Evolutionary conservation across 768 basidiomycete species (phyloP).

Genomic region (Arthromyces matolae): DNA sequence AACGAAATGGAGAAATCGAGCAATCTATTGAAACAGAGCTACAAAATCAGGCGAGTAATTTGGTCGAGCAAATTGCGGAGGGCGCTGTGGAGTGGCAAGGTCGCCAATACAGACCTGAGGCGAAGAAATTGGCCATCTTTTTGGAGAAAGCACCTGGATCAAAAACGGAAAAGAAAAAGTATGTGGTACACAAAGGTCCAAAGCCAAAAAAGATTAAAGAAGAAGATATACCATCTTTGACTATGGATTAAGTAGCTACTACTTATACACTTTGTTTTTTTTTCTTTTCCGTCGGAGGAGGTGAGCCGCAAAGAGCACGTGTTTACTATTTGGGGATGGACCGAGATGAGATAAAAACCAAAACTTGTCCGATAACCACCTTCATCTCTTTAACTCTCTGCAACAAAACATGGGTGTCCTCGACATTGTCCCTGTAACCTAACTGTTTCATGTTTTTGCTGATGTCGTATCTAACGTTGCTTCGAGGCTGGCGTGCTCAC

Average conservation of each 20-base stretch:
- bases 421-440: constrained; percentile 80
- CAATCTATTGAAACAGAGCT: neutral
- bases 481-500: constrained; percentile 88
- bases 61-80: neutral
- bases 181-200: constrained; percentile 5
- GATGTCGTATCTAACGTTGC: constrained; percentile 6
- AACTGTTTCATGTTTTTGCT: neutral
- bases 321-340: no score
- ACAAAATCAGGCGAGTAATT: neutral
- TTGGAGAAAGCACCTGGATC: neutral
- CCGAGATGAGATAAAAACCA: constrained; percentile 1
- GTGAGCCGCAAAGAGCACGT: no score
- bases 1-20: no score
- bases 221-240: constrained; percentile 7
- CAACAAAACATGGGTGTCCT: constrained; percentile 64
- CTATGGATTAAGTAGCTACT: constrained; percentile 8
- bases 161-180: neutral
- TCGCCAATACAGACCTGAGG: neutral
- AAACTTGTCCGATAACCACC: constrained; percentile 7
- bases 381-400: constrained; percentile 1
- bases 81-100: constrained; percentile 1
- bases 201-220: constrained; percentile 9
- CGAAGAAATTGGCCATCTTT: neutral
- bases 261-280: no score
- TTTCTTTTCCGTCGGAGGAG: no score